These are phyloP conservation scores for Stereocaulon alpinum DNA, from an alignment of 495 filamentous ascomycete genomes.

Conservation along the genomic window DNA sequence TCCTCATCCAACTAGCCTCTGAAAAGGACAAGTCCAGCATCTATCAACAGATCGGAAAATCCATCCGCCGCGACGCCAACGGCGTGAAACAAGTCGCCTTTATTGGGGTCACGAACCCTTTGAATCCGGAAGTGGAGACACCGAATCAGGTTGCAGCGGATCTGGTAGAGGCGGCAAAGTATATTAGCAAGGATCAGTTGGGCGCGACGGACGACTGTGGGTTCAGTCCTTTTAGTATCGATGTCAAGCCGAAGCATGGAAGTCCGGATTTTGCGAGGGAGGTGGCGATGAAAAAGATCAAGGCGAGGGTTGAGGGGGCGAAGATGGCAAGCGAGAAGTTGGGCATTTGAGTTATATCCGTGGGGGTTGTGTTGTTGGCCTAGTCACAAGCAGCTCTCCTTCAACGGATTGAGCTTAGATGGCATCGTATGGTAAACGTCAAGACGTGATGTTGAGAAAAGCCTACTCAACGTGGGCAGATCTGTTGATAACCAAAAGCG, in stretches of 20 bases:
- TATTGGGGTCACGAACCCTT: slow-evolving; percentile 31
- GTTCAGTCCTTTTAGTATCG: slow-evolving; percentile 32
- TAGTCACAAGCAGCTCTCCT: not conserved
- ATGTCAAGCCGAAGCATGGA: slow-evolving; percentile 33
- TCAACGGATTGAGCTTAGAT: not conserved
- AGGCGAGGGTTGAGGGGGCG: slow-evolving; percentile 29
- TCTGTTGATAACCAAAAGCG: not conserved
- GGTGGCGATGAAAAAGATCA: slow-evolving; percentile 34
- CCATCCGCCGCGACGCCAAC: slow-evolving; percentile 30
- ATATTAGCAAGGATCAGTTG: slow-evolving; percentile 31
- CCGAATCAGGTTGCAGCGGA: slow-evolving; percentile 30
- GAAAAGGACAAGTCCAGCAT: slow-evolving; percentile 32
- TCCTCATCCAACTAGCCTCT: slow-evolving; percentile 32
- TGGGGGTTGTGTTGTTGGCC: not conserved
- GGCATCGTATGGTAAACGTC: not conserved
- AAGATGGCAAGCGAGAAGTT: slow-evolving; percentile 31
- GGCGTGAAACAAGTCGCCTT: slow-evolving; percentile 34
- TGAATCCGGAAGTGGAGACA: slow-evolving; percentile 30
- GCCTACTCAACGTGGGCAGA: not conserved
- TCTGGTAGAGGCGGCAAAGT: slow-evolving; percentile 28
- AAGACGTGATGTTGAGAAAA: not conserved
- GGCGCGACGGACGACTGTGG: slow-evolving; percentile 37
- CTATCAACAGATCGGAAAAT: slow-evolving; percentile 30
- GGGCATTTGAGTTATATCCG: slow-evolving; percentile 19
- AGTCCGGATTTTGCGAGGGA: slow-evolving; percentile 33